These are phyloP conservation scores for Ceratobasidium sp. DNA, from an alignment of 1,284 basidiomycete species.

Conservation along the genomic window DNA sequence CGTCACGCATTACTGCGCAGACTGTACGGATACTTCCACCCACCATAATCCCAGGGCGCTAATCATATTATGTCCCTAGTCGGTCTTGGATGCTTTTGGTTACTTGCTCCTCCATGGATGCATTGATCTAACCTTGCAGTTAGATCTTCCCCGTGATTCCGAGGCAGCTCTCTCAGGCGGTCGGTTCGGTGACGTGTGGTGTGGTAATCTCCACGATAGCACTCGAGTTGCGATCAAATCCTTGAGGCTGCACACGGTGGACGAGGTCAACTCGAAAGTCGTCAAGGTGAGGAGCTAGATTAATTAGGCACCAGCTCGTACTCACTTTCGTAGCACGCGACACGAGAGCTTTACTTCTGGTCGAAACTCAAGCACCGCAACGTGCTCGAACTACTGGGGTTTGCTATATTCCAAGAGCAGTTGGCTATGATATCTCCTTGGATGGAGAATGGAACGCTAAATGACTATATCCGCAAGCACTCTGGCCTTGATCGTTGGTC, in stretches of 20 bases:
- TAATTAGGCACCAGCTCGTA: not conserved
- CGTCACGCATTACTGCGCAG: not conserved
- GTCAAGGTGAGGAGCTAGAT: not conserved
- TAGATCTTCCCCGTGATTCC: not conserved
- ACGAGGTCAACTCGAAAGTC: not conserved
- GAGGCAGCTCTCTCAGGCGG: conserved; percentile 2
- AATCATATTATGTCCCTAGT: not conserved
- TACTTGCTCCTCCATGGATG: not conserved
- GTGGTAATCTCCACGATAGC: not conserved
- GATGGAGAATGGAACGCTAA: conserved; percentile 28
- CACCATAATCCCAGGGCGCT: too few species aligned
- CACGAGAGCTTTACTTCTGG: conserved; percentile 37
- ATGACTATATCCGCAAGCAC: not conserved
- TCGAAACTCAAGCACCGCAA: conserved; percentile 21
- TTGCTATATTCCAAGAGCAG: conserved; percentile 17
- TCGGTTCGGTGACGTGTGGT: conserved; percentile 20
- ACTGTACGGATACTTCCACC: not conserved
- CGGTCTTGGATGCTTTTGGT: not conserved
- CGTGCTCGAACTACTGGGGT: conserved; percentile 11
- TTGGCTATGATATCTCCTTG: conserved; percentile 29
- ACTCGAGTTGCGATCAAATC: conserved; percentile 6
- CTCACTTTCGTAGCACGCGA: conserved; percentile 1
- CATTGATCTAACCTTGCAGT: not conserved
- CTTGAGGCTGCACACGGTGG: conserved; percentile 1
- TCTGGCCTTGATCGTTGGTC: not conserved